A percentile compares a stretch with the other conserved stretches of the same genome.
phyloP scores from a whole-genome alignment of 75 land plant species.

The Pinus albicaulis region DNA sequence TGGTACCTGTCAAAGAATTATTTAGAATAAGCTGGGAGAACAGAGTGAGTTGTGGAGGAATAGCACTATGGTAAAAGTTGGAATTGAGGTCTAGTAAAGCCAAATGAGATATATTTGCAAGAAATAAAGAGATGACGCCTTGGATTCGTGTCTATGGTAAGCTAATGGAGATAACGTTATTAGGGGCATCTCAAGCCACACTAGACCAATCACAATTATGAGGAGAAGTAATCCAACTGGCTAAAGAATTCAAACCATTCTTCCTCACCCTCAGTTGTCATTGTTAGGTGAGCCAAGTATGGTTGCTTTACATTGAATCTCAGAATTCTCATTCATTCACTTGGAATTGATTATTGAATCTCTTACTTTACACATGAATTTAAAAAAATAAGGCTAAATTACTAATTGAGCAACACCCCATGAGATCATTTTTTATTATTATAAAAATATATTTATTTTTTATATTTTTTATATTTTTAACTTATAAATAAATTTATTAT shows the following conservation, averaged over 20 bases:
- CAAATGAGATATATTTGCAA: constrained; percentile 54
- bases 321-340: too few species aligned
- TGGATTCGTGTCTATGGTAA: constrained; percentile 20
- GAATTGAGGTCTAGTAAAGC: constrained; percentile 45
- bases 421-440: too few species aligned
- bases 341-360: too few species aligned
- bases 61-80: constrained; percentile 31
- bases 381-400: too few species aligned
- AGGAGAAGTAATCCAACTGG: constrained; percentile 26
- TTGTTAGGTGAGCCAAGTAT: too few species aligned
- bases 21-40: constrained; percentile 31
- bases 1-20: constrained; percentile 51
- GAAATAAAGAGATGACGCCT: constrained; percentile 55
- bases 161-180: constrained; percentile 21
- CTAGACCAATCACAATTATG: constrained; percentile 63
- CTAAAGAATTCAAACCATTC: constrained; percentile 15
- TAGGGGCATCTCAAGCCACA: constrained; percentile 32
- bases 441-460: too few species aligned
- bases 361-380: too few species aligned
- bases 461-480: too few species aligned
- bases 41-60: constrained; percentile 37
- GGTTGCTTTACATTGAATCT: too few species aligned
- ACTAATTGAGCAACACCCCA: too few species aligned
- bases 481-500: too few species aligned
- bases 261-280: too few species aligned